Evolutionary conservation across 441 rosid genomes (phyloP), one percentile per base, ranked within the genome.

Genomic region (Populus hybrid): DNA sequence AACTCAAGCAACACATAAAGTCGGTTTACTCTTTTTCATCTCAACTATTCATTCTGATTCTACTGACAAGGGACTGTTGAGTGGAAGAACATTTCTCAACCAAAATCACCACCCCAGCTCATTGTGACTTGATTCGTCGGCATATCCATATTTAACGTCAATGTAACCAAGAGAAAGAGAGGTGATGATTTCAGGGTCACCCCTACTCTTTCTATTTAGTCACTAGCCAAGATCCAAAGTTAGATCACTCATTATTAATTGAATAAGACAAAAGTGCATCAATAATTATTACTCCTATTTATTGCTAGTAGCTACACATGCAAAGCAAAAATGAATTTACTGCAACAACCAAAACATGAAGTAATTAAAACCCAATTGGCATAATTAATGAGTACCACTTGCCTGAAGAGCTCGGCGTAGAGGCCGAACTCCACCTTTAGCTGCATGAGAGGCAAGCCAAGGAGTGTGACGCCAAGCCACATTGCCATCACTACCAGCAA

Each of bases 381-480:
- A 45, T 45, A 45, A 12, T 1, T 40, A 20, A 16, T 36, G 3
- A 16, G 77, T 33, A 72, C 21, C 14, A 85, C 93, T 88, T 87
- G 85, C 99, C 97, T 95, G 98, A 76, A 95, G 81, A 69, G 96
- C 90, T 21, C 98, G 95, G 16, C 97, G 93, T 61, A 95, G 88
- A 79, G 99, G 99, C 7, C 96, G 91, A 64, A 95, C 83, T 14
- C 91, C 81, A 1, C 99, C 99, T 84, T 91, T 91, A 67, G 99
- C 99, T 2, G 98, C 89, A 7, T 95, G 99, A 7, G 93, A 84
- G 36, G 88, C 89, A 4, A 93, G 94, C 99, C 99, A 95, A 0
- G 98, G 99, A 2, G 99, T 93, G 78, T 91, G 94, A 16, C 98
- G 94, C 99, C 99, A 95, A 76, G 94, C 94, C 42, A 90, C 80